phyloP scores from a whole-genome alignment of 345 rosid genomes.

The Gossypium turneri region DNA sequence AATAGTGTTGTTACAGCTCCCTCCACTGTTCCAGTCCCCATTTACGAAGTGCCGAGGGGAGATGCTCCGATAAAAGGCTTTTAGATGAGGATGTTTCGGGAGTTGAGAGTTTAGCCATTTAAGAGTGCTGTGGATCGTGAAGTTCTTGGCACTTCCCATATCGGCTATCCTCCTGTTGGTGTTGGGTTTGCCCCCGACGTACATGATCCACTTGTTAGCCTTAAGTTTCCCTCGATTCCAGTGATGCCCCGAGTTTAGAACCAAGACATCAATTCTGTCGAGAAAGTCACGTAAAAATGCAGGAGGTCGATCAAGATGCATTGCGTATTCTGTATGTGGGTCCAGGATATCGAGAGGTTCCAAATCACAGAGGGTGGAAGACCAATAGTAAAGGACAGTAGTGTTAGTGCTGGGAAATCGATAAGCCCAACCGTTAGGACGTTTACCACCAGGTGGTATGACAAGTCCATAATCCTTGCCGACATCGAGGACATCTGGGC shows the following conservation, averaged over 20 bases:
- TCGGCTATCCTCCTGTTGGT: constrained; percentile 49
- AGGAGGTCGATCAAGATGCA: constrained; percentile 89
- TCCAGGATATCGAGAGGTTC: constrained; percentile 45
- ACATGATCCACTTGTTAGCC: constrained; percentile 73
- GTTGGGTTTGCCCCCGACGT: constrained; percentile 53
- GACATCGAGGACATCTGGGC: constrained; percentile 49
- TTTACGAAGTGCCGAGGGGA: constrained; percentile 79
- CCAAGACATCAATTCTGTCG: constrained; percentile 52
- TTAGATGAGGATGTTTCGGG: constrained; percentile 44
- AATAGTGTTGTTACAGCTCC: constrained; percentile 71
- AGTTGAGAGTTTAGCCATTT: constrained; percentile 69
- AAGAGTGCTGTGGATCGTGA: constrained; percentile 66
- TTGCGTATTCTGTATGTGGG: constrained; percentile 55
- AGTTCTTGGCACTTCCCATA: constrained; percentile 67
- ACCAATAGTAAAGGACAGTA: constrained; percentile 76
- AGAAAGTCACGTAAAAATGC: constrained; percentile 56
- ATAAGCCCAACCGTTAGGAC: constrained; percentile 87
- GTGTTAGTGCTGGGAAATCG: constrained; percentile 63
- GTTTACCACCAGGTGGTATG: constrained; percentile 44
- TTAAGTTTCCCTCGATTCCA: constrained; percentile 79
- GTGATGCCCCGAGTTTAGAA: constrained; percentile 80
- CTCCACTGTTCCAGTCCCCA: constrained; percentile 92
- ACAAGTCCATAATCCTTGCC: constrained; percentile 57
- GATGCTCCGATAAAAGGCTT: constrained; percentile 70
- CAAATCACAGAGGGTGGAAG: constrained; percentile 67